Evolutionary conservation across 306 rosid species (phyloP).

Genomic region (Prunus mongolica): DNA sequence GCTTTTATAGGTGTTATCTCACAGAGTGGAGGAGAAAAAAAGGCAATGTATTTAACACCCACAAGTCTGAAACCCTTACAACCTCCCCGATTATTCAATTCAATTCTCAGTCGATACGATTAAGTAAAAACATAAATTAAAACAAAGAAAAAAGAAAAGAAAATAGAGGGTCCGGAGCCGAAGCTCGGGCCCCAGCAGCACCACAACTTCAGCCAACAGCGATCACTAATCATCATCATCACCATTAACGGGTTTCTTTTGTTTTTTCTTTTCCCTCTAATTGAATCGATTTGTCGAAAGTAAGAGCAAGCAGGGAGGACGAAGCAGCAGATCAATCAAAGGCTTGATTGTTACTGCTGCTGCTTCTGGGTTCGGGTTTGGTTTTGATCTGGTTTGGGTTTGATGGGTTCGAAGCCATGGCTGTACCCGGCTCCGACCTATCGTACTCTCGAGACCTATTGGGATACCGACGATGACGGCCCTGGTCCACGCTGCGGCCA

Average conservation of each 20-base stretch:
- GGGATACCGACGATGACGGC: slow-evolving; percentile 89
- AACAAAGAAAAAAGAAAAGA: not conserved
- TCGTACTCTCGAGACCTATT: slow-evolving; percentile 49
- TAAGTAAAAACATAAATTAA: not conserved
- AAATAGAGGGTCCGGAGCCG: slow-evolving; percentile 13
- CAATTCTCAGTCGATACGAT: not conserved
- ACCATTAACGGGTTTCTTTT: not conserved
- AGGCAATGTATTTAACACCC: not conserved
- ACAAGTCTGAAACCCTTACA: not conserved
- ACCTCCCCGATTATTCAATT: not conserved
- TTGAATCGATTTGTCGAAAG: not conserved
- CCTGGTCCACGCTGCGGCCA: slow-evolving; percentile 97
- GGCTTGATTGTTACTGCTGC: not conserved
- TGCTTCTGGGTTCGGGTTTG: not conserved
- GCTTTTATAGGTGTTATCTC: not conserved
- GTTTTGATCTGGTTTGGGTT: not conserved
- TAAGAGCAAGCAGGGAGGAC: not conserved
- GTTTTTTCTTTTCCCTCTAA: not conserved
- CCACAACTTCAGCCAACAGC: not conserved
- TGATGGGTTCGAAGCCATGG: slow-evolving; percentile 92
- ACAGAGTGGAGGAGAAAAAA: too few species aligned
- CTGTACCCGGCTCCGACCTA: slow-evolving; percentile 84
- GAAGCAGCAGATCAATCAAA: not conserved
- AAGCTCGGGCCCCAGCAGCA: slow-evolving; percentile 14
- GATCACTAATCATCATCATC: not conserved